Conservation (phyloP, 768 basidiomycete species). For the Lactarius vividus region DNA sequence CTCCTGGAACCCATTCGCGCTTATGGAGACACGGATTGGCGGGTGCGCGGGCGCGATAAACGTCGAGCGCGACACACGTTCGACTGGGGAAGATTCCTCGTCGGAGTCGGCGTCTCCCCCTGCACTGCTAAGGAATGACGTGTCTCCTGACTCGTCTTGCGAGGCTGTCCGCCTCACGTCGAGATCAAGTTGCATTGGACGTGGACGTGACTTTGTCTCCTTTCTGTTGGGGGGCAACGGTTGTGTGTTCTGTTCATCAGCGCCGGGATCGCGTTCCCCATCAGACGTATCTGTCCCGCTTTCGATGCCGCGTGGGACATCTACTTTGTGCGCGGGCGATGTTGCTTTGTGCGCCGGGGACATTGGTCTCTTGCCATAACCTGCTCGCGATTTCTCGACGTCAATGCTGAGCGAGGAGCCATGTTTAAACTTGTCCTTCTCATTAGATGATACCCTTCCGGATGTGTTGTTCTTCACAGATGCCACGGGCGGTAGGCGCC, state of each 20-base stretch:
- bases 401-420: conserved; percentile 33
- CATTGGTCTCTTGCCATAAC: conserved; percentile 25
- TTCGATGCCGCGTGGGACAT: conserved; percentile 71
- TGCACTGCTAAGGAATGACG: conserved; percentile 32
- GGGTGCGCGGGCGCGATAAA: conserved; percentile 87
- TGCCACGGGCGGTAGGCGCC: background rate
- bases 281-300: conserved; percentile 69
- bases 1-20: conserved; percentile 76
- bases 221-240: conserved; percentile 11
- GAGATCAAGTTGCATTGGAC: conserved; percentile 37
- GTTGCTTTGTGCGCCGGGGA: conserved; percentile 40
- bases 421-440: conserved; percentile 28
- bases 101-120: conserved; percentile 32
- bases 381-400: conserved; percentile 31
- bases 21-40: conserved; percentile 89
- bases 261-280: conserved; percentile 46
- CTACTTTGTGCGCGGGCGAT: conserved; percentile 61
- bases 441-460: conserved; percentile 31
- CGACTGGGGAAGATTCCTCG: conserved; percentile 59
- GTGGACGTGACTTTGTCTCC: conserved; percentile 12
- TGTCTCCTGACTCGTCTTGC: conserved; percentile 14
- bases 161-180: conserved; percentile 27
- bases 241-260: conserved; percentile 21
- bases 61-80: conserved; percentile 66
- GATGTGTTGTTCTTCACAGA: conserved; percentile 24